Conservation (phyloP, 2,329 filamentous ascomycete genomes). For the Fusarium mexicanum region DNA sequence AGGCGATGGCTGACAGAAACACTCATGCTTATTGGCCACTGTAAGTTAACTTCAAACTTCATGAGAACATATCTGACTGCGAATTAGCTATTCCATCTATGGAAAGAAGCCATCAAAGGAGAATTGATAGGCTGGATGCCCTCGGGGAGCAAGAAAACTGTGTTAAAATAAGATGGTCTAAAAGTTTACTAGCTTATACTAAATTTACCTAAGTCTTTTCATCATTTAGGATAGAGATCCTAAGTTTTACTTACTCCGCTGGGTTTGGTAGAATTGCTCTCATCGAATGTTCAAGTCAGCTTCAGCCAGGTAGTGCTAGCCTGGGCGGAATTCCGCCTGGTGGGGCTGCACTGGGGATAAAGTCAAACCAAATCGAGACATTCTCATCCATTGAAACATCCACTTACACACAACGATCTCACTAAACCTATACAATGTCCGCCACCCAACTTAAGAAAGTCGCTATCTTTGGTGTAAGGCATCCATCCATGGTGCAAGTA, state of each 20-base stretch:
- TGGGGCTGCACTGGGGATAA: slow-evolving; percentile 6
- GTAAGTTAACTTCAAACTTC: not conserved
- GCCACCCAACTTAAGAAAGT: slow-evolving; percentile 1
- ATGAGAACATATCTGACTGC: not conserved
- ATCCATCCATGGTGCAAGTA: accelerated
- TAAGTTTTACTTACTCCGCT: not conserved
- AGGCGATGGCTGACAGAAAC: slow-evolving; percentile 4
- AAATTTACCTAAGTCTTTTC: not conserved
- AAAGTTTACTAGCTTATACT: not conserved
- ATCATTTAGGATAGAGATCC: too few relatives aligned
- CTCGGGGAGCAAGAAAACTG: not conserved
- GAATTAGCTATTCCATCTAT: slow-evolving; percentile 14
- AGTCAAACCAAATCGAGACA: slow-evolving; percentile 3
- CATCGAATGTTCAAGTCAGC: not conserved
- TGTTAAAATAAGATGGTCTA: too few relatives aligned
- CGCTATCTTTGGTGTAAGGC: slow-evolving; percentile 21
- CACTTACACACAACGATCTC: slow-evolving; percentile 4
- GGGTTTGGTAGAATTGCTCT: too few relatives aligned
- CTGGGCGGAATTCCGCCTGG: slow-evolving; percentile 26
- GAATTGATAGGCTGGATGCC: not conserved
- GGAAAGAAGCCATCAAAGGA: not conserved
- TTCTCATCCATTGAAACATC: not conserved
- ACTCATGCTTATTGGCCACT: slow-evolving; percentile 29
- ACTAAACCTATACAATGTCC: slow-evolving; percentile 10
- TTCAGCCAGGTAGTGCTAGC: not conserved